Conservation (phyloP, 306 rosid species). For the Vigna mungo region DNA sequence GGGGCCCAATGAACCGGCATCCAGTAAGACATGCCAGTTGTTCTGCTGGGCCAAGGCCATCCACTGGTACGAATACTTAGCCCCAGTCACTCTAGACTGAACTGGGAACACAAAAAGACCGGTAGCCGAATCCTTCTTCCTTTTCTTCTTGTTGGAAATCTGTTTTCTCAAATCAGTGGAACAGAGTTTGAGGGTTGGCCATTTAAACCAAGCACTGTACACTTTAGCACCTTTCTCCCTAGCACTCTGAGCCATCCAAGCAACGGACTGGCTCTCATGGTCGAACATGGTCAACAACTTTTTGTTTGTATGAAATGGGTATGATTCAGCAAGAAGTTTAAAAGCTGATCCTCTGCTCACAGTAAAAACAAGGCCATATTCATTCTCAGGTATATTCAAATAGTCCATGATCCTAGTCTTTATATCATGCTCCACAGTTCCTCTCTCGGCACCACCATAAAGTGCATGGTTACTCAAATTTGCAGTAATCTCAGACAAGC, state of each 20-base stretch:
- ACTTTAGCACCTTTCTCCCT: conserved; percentile 92
- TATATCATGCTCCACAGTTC: conserved; percentile 88
- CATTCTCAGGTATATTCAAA: conserved; percentile 95
- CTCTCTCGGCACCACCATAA: conserved; percentile 90
- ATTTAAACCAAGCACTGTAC: conserved; percentile 90
- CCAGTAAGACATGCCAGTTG: conserved; percentile 96
- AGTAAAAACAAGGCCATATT: conserved; percentile 94
- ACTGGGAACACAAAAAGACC: conserved; percentile 98
- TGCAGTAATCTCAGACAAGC: conserved; percentile 95
- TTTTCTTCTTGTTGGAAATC: conserved; percentile 78
- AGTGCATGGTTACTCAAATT: conserved; percentile 93
- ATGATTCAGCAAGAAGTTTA: conserved; percentile 83
- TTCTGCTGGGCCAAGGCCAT: conserved; percentile 99
- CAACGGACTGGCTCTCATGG: conserved; percentile 93
- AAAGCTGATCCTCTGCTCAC: conserved; percentile 97
- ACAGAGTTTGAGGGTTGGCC: conserved; percentile 97
- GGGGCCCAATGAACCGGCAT: conserved; percentile 97
- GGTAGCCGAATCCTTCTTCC: conserved; percentile 88
- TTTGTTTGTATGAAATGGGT: conserved; percentile 92
- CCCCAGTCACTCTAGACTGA: conserved; percentile 96
- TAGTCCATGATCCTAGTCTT: conserved; percentile 90
- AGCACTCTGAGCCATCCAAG: conserved; percentile 96
- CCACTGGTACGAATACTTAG: conserved; percentile 97
- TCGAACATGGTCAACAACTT: conserved; percentile 93
- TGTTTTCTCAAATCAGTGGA: conserved; percentile 96